Conservation (phyloP, 1,284 basidiomycete genomes). For the Rhodofomes roseus region DNA sequence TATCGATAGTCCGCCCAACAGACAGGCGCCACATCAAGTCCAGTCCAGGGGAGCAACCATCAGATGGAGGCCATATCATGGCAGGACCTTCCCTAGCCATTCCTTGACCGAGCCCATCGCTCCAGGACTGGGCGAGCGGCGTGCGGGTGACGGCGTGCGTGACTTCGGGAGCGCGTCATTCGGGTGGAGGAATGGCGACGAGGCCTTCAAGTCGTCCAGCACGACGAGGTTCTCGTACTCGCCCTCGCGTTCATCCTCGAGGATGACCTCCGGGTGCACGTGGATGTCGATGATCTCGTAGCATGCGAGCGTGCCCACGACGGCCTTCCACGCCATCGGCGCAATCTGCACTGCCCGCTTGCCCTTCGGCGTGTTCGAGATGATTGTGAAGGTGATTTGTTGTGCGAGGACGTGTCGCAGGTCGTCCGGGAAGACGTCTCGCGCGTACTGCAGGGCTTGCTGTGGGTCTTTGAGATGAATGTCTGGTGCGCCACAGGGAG, state of each 20-base stretch:
- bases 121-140: neutral
- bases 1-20: no score
- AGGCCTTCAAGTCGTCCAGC: neutral
- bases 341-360: constrained; percentile 45
- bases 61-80: neutral
- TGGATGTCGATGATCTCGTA: constrained; percentile 54
- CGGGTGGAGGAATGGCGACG: neutral
- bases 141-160: neutral
- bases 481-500: neutral
- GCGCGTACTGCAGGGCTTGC: constrained; percentile 53
- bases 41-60: no score
- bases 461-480: constrained; percentile 19
- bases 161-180: neutral
- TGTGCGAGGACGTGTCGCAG: constrained; percentile 37
- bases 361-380: constrained; percentile 31
- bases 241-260: constrained; percentile 9
- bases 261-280: constrained; percentile 22
- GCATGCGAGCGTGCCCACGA: constrained; percentile 40
- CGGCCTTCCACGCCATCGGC: constrained; percentile 49
- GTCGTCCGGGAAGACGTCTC: constrained; percentile 43
- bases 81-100: constrained; percentile 3
- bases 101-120: neutral
- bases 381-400: constrained; percentile 44
- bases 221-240: constrained; percentile 6
- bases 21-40: no score